phyloP scores from a whole-genome alignment of 176 grass and related monocot genomes.

The sorghum (Sorghum bicolor) region DNA sequence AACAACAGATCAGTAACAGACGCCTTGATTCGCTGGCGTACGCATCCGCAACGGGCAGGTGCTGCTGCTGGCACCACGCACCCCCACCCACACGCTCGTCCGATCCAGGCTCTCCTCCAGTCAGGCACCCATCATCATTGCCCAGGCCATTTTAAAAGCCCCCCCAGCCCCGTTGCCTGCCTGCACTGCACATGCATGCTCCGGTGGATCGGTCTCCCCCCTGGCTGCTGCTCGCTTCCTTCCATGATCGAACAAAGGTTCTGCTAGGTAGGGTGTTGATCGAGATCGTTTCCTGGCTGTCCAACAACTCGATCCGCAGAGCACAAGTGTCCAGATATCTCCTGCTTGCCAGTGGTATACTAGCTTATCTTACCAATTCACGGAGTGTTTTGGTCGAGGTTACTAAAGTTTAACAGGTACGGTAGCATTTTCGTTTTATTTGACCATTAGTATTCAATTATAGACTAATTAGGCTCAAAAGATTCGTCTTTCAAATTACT shows the following conservation, averaged over 20 bases:
- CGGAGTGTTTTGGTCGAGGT: too few species aligned
- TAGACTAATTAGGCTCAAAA: too few species aligned
- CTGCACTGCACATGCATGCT: constrained; percentile 41
- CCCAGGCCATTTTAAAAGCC: constrained; percentile 11
- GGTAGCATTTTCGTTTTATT: too few species aligned
- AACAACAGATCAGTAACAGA: neutral
- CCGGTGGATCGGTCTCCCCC: neutral
- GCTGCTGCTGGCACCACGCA: too few species aligned
- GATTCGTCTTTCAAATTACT: too few species aligned
- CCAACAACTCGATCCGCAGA: neutral
- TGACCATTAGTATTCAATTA: too few species aligned
- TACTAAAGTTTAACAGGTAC: too few species aligned
- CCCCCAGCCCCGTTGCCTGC: neutral
- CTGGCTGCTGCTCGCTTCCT: neutral
- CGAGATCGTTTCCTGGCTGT: neutral
- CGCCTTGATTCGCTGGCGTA: neutral
- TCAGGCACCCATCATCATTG: neutral
- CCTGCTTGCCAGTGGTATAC: neutral
- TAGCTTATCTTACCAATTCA: neutral
- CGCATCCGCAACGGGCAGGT: neutral
- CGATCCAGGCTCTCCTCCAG: neutral
- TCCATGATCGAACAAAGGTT: neutral
- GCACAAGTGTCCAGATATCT: neutral
- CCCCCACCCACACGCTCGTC: neutral
- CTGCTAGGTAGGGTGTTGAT: neutral